Evolutionary conservation across 1,284 basidiomycete genomes (phyloP).

Genomic region (Ustanciosporium gigantosporum): DNA sequence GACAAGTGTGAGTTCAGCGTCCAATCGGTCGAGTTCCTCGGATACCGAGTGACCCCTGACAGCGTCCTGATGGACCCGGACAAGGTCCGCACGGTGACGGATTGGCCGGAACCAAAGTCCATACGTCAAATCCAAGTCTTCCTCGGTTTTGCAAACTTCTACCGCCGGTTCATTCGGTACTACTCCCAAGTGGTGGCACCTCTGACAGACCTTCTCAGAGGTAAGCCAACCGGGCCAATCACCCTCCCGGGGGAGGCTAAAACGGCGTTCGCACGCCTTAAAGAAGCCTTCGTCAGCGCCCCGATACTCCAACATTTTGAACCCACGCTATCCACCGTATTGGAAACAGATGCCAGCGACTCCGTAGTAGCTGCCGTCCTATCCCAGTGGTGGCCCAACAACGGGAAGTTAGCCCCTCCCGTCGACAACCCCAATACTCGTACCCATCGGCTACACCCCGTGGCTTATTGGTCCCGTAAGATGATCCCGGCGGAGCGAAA

Average conservation of each 20-base stretch:
- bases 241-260: background rate
- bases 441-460: background rate
- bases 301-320: background rate
- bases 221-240: background rate
- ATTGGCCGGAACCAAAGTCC: background rate
- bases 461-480: constrained; percentile 13
- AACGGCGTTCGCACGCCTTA: background rate
- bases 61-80: background rate
- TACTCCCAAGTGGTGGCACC: constrained; percentile 1
- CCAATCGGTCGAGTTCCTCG: background rate
- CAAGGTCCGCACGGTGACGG: background rate
- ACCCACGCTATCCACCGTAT: background rate
- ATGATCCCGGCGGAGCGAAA: constrained; percentile 10
- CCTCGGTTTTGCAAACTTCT: constrained; percentile 12
- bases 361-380: background rate
- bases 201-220: constrained; percentile 1
- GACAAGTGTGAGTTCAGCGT: constrained; percentile 1
- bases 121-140: constrained; percentile 2
- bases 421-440: background rate
- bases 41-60: background rate
- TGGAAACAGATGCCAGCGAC: background rate
- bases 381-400: background rate
- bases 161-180: constrained; percentile 4
- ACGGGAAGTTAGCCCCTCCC: no score
- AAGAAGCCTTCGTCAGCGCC: background rate